Evolutionary conservation across 352 stramenopile species (phyloP).

Genomic region (Phytophthora uliginosa): DNA sequence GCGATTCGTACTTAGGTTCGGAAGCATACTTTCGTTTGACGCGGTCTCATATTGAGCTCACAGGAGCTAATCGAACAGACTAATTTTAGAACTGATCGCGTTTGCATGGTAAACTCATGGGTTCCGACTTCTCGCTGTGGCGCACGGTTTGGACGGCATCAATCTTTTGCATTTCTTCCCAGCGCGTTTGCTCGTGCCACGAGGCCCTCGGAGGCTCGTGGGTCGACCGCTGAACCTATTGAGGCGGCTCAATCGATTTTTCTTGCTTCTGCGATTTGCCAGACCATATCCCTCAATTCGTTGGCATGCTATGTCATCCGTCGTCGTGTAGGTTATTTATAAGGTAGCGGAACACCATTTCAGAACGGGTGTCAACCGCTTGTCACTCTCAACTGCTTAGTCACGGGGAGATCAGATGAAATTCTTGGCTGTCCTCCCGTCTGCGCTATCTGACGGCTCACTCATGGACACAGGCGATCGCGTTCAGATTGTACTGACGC

Average conservation of each 20-base stretch:
- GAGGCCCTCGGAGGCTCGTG: too few relatives aligned
- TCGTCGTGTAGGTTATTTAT: neutral
- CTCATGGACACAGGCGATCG: conserved; percentile 63
- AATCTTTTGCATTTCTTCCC: too few relatives aligned
- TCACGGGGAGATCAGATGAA: neutral
- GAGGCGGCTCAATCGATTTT: neutral
- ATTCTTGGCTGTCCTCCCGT: conserved; percentile 1
- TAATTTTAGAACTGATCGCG: too few relatives aligned
- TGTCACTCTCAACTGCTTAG: neutral
- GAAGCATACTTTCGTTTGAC: too few relatives aligned
- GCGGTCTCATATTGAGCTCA: too few relatives aligned
- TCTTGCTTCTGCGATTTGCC: neutral
- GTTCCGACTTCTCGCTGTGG: too few relatives aligned
- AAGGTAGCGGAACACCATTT: too few relatives aligned
- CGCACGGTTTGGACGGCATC: too few relatives aligned
- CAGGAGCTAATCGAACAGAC: too few relatives aligned
- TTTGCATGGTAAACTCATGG: too few relatives aligned
- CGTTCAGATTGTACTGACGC: conserved; percentile 63
- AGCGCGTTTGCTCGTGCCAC: too few relatives aligned
- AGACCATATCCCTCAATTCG: neutral
- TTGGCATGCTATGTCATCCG: neutral
- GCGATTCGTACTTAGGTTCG: too few relatives aligned
- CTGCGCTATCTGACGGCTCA: conserved; percentile 33
- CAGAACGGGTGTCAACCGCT: neutral
- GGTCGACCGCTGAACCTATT: neutral